phyloP scores from a whole-genome alignment of 768 basidiomycete genomes.

The Mycena pura region DNA sequence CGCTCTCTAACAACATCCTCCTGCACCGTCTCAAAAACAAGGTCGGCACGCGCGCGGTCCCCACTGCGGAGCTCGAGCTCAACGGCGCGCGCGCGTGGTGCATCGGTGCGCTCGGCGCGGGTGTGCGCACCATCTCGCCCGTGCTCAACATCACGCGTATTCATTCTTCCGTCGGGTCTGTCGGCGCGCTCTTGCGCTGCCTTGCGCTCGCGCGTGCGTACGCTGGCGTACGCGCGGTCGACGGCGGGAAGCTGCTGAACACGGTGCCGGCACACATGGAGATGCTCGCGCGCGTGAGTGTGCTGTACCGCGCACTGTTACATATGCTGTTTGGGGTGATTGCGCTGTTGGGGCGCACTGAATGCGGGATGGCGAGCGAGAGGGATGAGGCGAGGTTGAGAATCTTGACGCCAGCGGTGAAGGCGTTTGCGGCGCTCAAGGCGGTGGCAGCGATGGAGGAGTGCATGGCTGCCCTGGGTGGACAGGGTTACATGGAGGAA shows the following conservation, averaged over 20 bases:
- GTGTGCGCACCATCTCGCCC: conserved; percentile 70
- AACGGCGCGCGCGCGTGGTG: conserved; percentile 66
- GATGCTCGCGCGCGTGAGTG: conserved; percentile 62
- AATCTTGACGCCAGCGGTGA: conserved; percentile 71
- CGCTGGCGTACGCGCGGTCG: conserved; percentile 63
- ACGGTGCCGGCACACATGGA: conserved; percentile 67
- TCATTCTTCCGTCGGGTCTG: conserved; percentile 63
- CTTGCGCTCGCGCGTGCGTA: conserved; percentile 72
- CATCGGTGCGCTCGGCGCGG: conserved; percentile 62
- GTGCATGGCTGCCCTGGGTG: conserved; percentile 76
- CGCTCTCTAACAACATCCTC: conserved; percentile 62
- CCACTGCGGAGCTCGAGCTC: conserved; percentile 77
- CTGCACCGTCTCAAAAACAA: conserved; percentile 82
- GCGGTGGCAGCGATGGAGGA: conserved; percentile 71
- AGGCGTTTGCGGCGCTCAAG: conserved; percentile 74
- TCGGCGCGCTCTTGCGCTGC: conserved; percentile 65
- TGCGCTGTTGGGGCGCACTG: conserved; percentile 63
- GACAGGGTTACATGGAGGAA: conserved; percentile 87
- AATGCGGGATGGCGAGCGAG: conserved; percentile 56
- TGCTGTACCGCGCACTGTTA: conserved; percentile 69
- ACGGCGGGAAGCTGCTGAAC: conserved; percentile 56
- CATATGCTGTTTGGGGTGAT: conserved; percentile 70
- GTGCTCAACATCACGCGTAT: conserved; percentile 82
- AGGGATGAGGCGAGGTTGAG: conserved; percentile 62
- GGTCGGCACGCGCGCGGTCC: conserved; percentile 74